Base-by-base conservation (phyloP, 768 basidiomycete genomes). In the Lactarius evosmus region DNA sequence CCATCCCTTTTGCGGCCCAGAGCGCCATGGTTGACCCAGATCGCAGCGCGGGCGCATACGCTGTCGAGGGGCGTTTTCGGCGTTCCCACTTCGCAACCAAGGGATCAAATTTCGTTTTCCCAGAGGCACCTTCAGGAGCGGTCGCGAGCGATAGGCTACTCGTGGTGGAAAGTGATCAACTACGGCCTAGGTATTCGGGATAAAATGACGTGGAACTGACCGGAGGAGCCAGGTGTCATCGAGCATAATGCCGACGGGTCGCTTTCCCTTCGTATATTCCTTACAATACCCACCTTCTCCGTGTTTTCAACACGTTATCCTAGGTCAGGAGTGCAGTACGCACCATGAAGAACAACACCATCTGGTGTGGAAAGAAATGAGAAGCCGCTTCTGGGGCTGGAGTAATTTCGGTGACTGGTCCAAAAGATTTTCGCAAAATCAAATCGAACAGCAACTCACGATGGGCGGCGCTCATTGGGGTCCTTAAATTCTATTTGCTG, bases 201-300 rank as follows among this genome's bases (percentile, higher is more conserved):
- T 2, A 7, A 46, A 52, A 19, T 22, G 46, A n/a, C 22, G 5
- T 22, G 41, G 54, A 14, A 74, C 81, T 2, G 60, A 91, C 88
- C 83, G 83, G 7, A 97, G 79, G 58, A 94, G 78, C 95, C 93
- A 97, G 0, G 90, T 92, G 70, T 97, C 93, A 19, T 93, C 91
- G 7, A 95, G 79, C 77, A 91, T 93, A n/a, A 93, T 78, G 0
- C 94, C 94, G 14, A 92, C 77, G 0, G 90, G 87, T 1, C 90
- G 85, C 70, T 93, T 92, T 2, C 93, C 92, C 71, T 95, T 94
- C 25, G 75, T 70, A 69, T 95, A 95, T 74, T 93, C 89, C 73
- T 97, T 95, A 72, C 88, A 92, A 72, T 96, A 96, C 0, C 95
- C 95, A 12, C 92, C 89, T 91, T 56, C 25, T 19, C 22, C 11